Percentiles rank a stretch among this genome's conserved stretches.
Conservation (phyloP, 306 rosid genomes). For the Quercus cerris region DNA sequence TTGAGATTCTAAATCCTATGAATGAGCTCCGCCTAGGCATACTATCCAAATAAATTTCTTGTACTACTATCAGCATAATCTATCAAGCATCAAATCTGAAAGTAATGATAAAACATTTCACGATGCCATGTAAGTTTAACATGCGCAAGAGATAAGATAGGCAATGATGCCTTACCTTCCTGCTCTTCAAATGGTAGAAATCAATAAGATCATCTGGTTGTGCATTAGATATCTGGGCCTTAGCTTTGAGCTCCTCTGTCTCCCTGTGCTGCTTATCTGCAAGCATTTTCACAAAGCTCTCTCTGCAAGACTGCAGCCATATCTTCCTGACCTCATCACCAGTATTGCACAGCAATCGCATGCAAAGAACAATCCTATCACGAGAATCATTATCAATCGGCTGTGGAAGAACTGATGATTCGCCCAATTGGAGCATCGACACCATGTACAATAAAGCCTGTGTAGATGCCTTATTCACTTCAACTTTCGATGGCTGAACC, state of each 20-base stretch:
- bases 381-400: constrained; percentile 89
- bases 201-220: constrained; percentile 99
- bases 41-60: neutral
- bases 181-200: constrained; percentile 95
- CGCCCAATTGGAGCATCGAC: constrained; percentile 89
- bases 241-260: constrained; percentile 79
- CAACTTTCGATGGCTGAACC: constrained; percentile 80
- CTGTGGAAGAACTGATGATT: constrained; percentile 78
- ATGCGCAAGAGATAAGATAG: constrained; percentile 4
- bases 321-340: constrained; percentile 75
- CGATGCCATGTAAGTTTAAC: neutral
- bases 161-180: constrained; percentile 60
- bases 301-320: constrained; percentile 88
- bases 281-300: constrained; percentile 95
- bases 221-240: constrained; percentile 83
- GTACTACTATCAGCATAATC: neutral
- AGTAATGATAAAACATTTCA: constrained; percentile 5
- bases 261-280: constrained; percentile 87
- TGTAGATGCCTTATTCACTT: constrained; percentile 67
- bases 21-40: too few relatives aligned
- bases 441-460: constrained; percentile 80
- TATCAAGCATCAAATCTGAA: constrained; percentile 4
- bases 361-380: constrained; percentile 83
- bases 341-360: constrained; percentile 68
- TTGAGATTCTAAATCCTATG: too few relatives aligned